Conservation (phyloP, 2,329 filamentous ascomycete species). For the Reticulascus tulasneorum region DNA sequence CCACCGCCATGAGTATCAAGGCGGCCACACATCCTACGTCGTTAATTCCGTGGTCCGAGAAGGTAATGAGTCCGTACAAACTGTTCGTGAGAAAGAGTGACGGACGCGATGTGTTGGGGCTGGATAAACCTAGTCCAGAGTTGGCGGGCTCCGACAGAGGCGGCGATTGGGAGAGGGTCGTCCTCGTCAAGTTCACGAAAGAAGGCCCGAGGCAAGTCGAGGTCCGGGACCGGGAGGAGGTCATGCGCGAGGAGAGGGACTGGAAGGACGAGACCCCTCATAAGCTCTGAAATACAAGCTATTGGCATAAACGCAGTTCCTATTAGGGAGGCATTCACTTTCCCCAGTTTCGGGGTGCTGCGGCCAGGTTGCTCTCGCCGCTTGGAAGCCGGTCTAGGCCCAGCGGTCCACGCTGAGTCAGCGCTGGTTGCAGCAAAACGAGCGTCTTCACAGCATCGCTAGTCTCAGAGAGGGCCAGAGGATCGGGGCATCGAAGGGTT, state of each 20-base stretch:
- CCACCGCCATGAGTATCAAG: constrained; percentile 36
- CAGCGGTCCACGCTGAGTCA: too few species aligned
- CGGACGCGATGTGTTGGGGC: constrained; percentile 45
- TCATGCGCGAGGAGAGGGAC: constrained; percentile 41
- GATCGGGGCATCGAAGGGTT: too few species aligned
- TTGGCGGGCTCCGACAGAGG: constrained; percentile 41
- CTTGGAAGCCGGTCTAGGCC: too few species aligned
- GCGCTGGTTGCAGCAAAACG: too few species aligned
- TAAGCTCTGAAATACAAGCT: constrained; percentile 9
- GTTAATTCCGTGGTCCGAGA: constrained; percentile 52
- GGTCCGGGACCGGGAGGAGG: constrained; percentile 45
- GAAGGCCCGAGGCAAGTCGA: constrained; percentile 50
- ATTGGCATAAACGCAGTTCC: too few species aligned
- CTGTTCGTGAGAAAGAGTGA: constrained; percentile 42
- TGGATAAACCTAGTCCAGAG: constrained; percentile 58
- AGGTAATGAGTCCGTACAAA: constrained; percentile 55
- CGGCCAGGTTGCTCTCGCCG: too few species aligned
- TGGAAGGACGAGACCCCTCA: constrained; percentile 12
- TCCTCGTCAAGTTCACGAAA: constrained; percentile 50
- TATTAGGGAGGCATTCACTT: too few species aligned
- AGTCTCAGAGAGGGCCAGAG: too few species aligned
- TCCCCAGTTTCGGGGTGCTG: too few species aligned
- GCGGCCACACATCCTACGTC: constrained; percentile 37
- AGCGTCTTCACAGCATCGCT: too few species aligned
- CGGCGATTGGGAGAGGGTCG: constrained; percentile 57